Percentiles rank a stretch among this genome's conserved stretches.
Conservation (phyloP, 2,329 filamentous ascomycete species). For the Neodidymelliopsis sp. region DNA sequence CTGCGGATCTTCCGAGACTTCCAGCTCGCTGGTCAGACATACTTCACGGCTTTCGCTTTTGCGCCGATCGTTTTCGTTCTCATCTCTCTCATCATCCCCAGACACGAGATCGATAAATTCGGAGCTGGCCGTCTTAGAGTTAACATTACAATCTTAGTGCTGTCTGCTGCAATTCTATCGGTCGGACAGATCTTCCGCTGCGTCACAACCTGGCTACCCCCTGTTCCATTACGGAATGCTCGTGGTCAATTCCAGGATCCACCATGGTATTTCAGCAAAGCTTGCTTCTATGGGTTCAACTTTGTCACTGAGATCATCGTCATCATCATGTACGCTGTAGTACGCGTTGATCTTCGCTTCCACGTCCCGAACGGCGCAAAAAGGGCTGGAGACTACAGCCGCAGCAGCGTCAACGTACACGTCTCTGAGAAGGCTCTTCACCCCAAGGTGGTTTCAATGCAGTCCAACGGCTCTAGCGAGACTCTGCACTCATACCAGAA, state of each 20-base stretch:
- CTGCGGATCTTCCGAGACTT: slow-evolving; percentile 66
- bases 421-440: slow-evolving; percentile 35
- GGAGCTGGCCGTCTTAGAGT: slow-evolving; percentile 71
- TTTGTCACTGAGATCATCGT: slow-evolving; percentile 77
- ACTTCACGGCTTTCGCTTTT: slow-evolving; percentile 71
- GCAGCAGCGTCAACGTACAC: slow-evolving; percentile 28
- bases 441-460: slow-evolving; percentile 17
- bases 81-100: slow-evolving; percentile 57
- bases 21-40: slow-evolving; percentile 69
- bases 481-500: slow-evolving; percentile 40
- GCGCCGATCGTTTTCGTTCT: slow-evolving; percentile 67
- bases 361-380: slow-evolving; percentile 75
- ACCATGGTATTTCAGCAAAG: slow-evolving; percentile 75
- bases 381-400: slow-evolving; percentile 47
- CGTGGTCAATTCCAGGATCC: slow-evolving; percentile 48
- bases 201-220: slow-evolving; percentile 63
- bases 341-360: slow-evolving; percentile 79
- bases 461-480: slow-evolving; percentile 32
- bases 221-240: slow-evolving; percentile 53
- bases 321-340: slow-evolving; percentile 69
- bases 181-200: slow-evolving; percentile 75
- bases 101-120: slow-evolving; percentile 62
- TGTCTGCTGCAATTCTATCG: slow-evolving; percentile 65
- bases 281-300: slow-evolving; percentile 82
- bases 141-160: slow-evolving; percentile 72